Evolutionary conservation across 495 filamentous ascomycete genomes (phyloP).

Genomic region (Daldinia vernicosa): DNA sequence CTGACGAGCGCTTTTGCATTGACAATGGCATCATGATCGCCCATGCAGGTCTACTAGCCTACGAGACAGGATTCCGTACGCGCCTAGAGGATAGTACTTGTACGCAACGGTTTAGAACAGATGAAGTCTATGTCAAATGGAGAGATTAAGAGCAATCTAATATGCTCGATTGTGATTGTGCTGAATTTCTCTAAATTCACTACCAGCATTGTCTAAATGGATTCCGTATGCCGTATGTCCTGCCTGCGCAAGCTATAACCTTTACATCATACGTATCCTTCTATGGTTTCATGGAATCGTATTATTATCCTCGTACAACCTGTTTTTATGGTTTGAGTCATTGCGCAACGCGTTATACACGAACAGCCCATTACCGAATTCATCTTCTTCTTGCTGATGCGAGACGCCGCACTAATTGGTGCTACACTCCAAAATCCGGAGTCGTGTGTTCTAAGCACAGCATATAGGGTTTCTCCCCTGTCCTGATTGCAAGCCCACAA

Average conservation of each 20-base stretch:
- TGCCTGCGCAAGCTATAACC: conserved; percentile 14
- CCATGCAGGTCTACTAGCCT: conserved; percentile 90
- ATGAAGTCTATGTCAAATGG: conserved; percentile 94
- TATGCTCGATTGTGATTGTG: not conserved
- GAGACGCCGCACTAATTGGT: conserved; percentile 9
- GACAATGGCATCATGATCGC: conserved; percentile 99
- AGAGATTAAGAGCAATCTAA: conserved; percentile 67
- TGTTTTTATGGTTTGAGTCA: not conserved
- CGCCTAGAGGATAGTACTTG: conserved; percentile 82
- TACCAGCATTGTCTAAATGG: conserved; percentile 20
- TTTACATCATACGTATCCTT: conserved; percentile 25
- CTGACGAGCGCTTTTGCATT: conserved; percentile 96
- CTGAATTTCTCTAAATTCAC: conserved; percentile 10
- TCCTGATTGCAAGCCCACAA: conserved; percentile 9
- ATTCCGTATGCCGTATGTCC: conserved; percentile 11
- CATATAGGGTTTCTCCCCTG: not conserved
- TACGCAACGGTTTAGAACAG: conserved; percentile 94
- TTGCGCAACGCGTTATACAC: conserved; percentile 10
- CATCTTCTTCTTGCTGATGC: not conserved
- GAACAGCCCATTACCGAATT: conserved; percentile 9
- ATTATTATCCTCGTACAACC: conserved; percentile 23
- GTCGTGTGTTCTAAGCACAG: conserved; percentile 1
- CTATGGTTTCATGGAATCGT: conserved; percentile 34
- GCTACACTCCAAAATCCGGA: conserved; percentile 1
- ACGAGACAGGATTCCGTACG: conserved; percentile 78